These are phyloP conservation scores for Rhizophora mangle DNA, from an alignment of 345 rosid species.

Conservation along the genomic window DNA sequence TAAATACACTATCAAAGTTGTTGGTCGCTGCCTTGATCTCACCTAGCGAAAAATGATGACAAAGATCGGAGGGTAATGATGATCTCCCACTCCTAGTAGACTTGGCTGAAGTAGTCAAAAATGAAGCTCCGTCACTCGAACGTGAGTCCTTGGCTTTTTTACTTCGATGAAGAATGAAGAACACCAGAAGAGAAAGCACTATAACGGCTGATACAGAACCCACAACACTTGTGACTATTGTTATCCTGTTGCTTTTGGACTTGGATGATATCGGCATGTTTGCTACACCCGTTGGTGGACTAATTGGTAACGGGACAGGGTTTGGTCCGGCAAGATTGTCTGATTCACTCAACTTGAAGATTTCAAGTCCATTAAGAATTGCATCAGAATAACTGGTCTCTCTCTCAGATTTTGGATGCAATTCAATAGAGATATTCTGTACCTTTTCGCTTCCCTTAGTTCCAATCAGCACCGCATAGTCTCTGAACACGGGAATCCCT, in stretches of 20 bases:
- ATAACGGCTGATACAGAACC: not conserved
- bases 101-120: slow-evolving; percentile 10
- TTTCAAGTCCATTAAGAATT: slow-evolving; percentile 20
- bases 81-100: slow-evolving; percentile 4
- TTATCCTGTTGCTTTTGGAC: not conserved
- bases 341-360: slow-evolving; percentile 7
- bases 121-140: slow-evolving; percentile 2
- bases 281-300: not conserved
- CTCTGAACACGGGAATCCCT: slow-evolving; percentile 3
- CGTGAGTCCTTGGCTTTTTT: not conserved
- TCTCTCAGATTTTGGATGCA: not conserved
- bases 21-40: slow-evolving; percentile 34
- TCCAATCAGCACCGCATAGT: not conserved
- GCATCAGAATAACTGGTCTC: not conserved
- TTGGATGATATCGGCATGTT: not conserved
- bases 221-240: not conserved
- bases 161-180: not conserved
- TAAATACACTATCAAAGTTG: slow-evolving; percentile 19
- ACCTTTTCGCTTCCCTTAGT: not conserved
- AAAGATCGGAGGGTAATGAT: slow-evolving; percentile 21
- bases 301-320: not conserved
- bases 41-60: slow-evolving; percentile 28
- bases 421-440: not conserved
- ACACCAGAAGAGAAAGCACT: not conserved
- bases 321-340: slow-evolving; percentile 10